These are phyloP conservation scores for Mortierella sp. DNA, from an alignment of 371 early-diverging fungal species.

Conservation along the genomic window DNA sequence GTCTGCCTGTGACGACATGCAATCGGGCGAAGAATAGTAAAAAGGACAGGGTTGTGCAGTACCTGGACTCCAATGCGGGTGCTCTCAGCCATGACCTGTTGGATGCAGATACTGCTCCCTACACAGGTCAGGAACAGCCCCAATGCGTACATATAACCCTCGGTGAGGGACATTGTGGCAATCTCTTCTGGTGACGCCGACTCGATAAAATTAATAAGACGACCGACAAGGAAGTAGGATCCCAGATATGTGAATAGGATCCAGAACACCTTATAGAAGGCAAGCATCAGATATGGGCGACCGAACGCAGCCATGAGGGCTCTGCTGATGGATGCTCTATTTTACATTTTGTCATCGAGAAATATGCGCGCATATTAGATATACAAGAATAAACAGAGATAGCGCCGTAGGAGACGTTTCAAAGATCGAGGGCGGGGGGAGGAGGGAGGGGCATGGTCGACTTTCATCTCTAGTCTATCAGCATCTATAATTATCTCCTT, in stretches of 20 bases:
- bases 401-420: background rate
- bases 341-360: conserved; percentile 29
- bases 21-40: background rate
- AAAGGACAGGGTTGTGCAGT: background rate
- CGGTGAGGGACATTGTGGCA: conserved; percentile 9
- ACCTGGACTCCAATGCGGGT: conserved; percentile 70
- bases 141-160: conserved; percentile 61
- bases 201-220: conserved; percentile 56
- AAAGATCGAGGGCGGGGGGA: too few species aligned
- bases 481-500: background rate
- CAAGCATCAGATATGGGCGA: conserved; percentile 58
- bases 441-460: background rate
- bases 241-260: conserved; percentile 68
- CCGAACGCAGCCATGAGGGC: conserved; percentile 65
- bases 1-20: too few species aligned
- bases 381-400: background rate
- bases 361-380: conserved; percentile 27
- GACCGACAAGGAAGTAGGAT: conserved; percentile 60
- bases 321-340: conserved; percentile 51
- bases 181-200: background rate
- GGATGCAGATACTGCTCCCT: conserved; percentile 62
- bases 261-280: conserved; percentile 71
- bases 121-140: conserved; percentile 60
- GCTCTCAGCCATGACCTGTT: conserved; percentile 67
- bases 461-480: background rate